Percentiles rank a stretch among this genome's conserved stretches.
phyloP scores from a whole-genome alignment of 2,329 filamentous ascomycete genomes.

The Arthrocladium fulminans region DNA sequence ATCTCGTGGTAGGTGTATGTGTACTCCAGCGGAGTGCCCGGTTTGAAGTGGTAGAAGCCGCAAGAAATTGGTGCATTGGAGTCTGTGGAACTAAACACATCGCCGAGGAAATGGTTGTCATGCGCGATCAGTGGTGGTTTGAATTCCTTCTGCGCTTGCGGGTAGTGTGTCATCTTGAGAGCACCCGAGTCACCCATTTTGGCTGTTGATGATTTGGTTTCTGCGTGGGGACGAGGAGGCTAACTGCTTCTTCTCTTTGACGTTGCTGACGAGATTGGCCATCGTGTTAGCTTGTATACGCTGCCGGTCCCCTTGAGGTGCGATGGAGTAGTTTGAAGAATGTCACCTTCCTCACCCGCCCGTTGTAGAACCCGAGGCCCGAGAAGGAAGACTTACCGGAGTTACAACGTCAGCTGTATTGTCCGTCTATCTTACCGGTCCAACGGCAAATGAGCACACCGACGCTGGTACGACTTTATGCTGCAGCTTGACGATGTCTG shows the following conservation, averaged over 20 bases:
- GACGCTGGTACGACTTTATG: constrained; percentile 9
- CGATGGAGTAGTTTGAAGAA: too few relatives aligned
- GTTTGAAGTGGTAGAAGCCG: constrained; percentile 60
- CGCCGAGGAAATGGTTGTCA: constrained; percentile 59
- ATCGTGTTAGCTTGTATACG: background rate
- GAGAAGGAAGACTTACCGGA: background rate
- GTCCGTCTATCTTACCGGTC: background rate
- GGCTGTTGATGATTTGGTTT: background rate
- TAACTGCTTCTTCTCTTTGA: background rate
- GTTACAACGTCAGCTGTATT: background rate
- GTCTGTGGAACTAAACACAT: constrained; percentile 49
- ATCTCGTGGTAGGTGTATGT: constrained; percentile 64
- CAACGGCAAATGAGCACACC: constrained; percentile 3
- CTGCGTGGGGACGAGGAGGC: background rate
- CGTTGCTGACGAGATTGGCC: constrained; percentile 8
- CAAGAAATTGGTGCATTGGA: constrained; percentile 52
- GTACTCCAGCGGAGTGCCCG: constrained; percentile 59
- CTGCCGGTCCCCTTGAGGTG: too few relatives aligned
- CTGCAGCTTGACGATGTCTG: background rate
- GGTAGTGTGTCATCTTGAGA: constrained; percentile 37
- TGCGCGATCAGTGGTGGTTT: constrained; percentile 59
- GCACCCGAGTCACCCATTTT: constrained; percentile 31
- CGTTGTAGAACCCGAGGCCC: background rate
- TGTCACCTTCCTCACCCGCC: too few relatives aligned
- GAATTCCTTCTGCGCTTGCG: constrained; percentile 51